Evolutionary conservation across 139 green algal species (phyloP), one percentile per base, ranked within the genome.

Genomic region (Chlamydomonas asymmetrica): DNA sequence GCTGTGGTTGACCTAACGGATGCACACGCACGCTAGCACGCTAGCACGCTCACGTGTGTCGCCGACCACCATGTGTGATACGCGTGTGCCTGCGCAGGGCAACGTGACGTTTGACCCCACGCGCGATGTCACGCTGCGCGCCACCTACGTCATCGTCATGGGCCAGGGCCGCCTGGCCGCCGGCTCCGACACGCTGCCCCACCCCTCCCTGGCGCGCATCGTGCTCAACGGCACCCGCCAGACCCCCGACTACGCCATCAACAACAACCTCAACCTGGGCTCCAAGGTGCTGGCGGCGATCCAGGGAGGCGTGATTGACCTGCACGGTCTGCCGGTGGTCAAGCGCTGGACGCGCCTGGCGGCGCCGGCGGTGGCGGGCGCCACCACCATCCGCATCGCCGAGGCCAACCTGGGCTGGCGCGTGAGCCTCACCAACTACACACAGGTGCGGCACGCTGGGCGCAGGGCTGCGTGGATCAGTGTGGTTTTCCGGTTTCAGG

Each of bases 261-360:
- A 62, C 61, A 74, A 67, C 43, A 54, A 54, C 10, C 49, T 85
- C 1, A 69, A 71, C 67, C 40, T 79, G 25, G 74, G 74, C 25
- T 56, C 73, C 32, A 84, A 84, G 68, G 73, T 84, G 39, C 32
- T 71, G 31, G 63, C 62, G 18, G 73, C 34, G n/a, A 29, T 83
- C 8, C 25, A 35, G 22, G 71, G 50, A 18, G 78, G 81, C 61
- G 78, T n/a, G 7, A 69, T 89, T 9, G 77, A 84, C 34, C 54
- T 91, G 59, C 69, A 84, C 62, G 82, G 82, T 32, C 31, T 27
- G 32, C 71, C 72, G 9, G 82, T 88, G 63, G 48, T 27, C 2
- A 70, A 81, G 23, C 62, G 81, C 7, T 92, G 84, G 87, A 84
- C 79, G 10, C 40, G 54, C 4, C 73, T 90, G 25, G 66, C 31